A percentile compares a stretch with the other conserved stretches of the same genome.
These are phyloP conservation scores for Rusavskia elegans DNA, from an alignment of 495 filamentous ascomycete genomes.

Conservation along the genomic window DNA sequence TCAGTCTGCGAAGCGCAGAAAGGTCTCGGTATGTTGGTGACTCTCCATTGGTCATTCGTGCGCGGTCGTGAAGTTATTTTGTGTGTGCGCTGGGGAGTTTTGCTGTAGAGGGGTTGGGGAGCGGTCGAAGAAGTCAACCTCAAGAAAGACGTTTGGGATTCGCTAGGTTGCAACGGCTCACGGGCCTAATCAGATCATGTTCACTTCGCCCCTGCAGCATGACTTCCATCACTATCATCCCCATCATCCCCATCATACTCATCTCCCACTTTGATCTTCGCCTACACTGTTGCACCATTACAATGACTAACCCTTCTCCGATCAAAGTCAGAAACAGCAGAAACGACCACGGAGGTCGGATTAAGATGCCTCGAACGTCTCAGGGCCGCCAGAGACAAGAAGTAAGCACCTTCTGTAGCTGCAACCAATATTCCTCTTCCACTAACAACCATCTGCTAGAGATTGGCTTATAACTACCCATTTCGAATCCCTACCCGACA, in stretches of 20 bases:
- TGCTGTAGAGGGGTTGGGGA: slow-evolving; percentile 8
- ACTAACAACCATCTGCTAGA: slow-evolving; percentile 26
- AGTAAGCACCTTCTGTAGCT: slow-evolving; percentile 26
- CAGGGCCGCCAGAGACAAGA: slow-evolving; percentile 53
- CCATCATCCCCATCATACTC: neutral
- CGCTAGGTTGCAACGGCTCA: slow-evolving; percentile 13
- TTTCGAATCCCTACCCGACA: slow-evolving; percentile 53
- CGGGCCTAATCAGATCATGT: neutral
- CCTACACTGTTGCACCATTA: neutral
- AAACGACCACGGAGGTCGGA: slow-evolving; percentile 53
- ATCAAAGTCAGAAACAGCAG: slow-evolving; percentile 30
- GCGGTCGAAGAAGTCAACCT: neutral
- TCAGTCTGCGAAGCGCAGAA: slow-evolving; percentile 46
- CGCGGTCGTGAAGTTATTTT: no score
- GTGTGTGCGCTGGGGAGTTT: neutral
- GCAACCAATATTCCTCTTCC: neutral
- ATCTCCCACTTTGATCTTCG: neutral
- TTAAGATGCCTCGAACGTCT: slow-evolving; percentile 48
- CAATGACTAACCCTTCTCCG: slow-evolving; percentile 8
- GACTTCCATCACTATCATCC: neutral
- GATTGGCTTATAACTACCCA: slow-evolving; percentile 46
- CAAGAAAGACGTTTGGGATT: slow-evolving; percentile 5
- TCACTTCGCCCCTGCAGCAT: slow-evolving; percentile 6
- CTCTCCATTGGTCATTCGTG: no score
- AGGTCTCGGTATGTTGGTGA: slow-evolving; percentile 33